phyloP scores from a whole-genome alignment of 2,329 filamentous ascomycete species.

The Aureobasidium vineae region DNA sequence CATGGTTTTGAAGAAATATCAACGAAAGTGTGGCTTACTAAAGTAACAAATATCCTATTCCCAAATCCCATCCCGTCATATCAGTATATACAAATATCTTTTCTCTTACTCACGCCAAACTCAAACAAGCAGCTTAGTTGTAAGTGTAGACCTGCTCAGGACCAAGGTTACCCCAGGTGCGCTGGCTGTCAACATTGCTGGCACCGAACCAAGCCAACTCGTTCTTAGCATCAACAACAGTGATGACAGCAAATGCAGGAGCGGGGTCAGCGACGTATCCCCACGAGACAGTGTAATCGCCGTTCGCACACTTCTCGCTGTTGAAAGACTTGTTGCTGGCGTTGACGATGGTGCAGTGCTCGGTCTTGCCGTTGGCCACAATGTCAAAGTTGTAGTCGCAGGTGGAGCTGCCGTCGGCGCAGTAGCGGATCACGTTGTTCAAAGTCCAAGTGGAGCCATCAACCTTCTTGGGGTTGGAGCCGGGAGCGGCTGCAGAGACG shows the following conservation, averaged over 20 bases:
- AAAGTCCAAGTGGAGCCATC: constrained; percentile 26
- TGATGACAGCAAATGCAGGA: constrained; percentile 27
- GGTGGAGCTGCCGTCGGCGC: constrained; percentile 21
- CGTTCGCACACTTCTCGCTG: constrained; percentile 23
- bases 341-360: constrained; percentile 27
- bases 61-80: background rate
- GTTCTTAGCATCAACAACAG: constrained; percentile 18
- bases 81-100: background rate
- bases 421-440: constrained; percentile 28
- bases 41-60: background rate
- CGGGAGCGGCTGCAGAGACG: background rate
- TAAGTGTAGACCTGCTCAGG: constrained; percentile 29
- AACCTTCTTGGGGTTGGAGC: constrained; percentile 20
- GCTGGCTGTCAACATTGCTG: constrained; percentile 23
- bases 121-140: constrained; percentile 1
- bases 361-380: constrained; percentile 21
- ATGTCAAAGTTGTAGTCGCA: constrained; percentile 30
- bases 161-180: constrained; percentile 12
- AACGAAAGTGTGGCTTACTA: constrained; percentile 15
- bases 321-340: constrained; percentile 24
- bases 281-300: constrained; percentile 25
- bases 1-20: too few relatives aligned
- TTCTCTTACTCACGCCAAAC: background rate
- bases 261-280: constrained; percentile 27
- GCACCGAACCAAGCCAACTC: constrained; percentile 28